Conservation (phyloP, 208 protist species). For the Phytomonas francai region DNA sequence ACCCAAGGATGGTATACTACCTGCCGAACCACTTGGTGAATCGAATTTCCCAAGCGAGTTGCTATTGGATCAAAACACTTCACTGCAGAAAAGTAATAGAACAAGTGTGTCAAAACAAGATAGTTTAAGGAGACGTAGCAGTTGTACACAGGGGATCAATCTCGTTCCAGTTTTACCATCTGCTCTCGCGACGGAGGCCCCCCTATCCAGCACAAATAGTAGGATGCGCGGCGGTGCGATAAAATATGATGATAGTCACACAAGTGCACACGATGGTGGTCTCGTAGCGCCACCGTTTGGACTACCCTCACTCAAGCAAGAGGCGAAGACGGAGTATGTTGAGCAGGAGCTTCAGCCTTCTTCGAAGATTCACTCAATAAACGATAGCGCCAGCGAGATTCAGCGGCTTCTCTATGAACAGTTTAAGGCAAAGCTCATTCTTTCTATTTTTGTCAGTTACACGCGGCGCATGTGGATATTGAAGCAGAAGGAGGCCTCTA, state of each 20-base stretch:
- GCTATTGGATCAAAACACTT: neutral
- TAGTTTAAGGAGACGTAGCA: neutral
- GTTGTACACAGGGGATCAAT: neutral
- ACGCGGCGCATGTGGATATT: constrained; percentile 64
- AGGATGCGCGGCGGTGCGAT: neutral
- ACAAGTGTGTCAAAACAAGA: neutral
- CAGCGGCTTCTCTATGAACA: constrained; percentile 66
- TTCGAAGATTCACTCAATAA: neutral
- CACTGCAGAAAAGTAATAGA: neutral
- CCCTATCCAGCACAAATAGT: neutral
- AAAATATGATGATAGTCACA: neutral
- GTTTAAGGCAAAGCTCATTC: constrained; percentile 62
- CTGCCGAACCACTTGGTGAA: neutral
- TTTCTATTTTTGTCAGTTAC: constrained; percentile 57
- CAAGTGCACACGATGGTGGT: neutral
- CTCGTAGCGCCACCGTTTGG: neutral
- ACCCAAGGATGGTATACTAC: neutral
- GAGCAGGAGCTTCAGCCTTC: neutral
- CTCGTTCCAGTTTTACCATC: neutral
- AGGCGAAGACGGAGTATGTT: neutral
- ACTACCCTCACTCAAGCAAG: neutral
- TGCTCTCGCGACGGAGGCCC: neutral
- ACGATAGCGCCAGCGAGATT: constrained; percentile 36
- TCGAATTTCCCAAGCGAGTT: neutral
- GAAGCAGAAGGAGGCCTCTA: constrained; percentile 34